Base-by-base conservation (phyloP, 345 rosid species). In the Mallotus nudiflorus region DNA sequence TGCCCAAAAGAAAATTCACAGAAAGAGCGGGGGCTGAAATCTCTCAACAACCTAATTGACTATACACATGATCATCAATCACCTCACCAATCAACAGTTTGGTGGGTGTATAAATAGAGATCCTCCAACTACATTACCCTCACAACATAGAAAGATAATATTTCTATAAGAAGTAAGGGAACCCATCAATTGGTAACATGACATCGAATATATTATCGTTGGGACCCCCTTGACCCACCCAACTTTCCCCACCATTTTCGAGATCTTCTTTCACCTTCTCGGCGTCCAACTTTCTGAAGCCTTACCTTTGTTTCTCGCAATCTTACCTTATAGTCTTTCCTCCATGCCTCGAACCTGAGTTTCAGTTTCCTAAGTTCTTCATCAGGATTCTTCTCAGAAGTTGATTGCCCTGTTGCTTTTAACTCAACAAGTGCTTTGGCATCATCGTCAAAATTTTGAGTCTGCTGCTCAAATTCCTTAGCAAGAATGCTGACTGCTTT, bases 221-320 rank as follows among this genome's bases (percentile, higher is more conserved):
- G 50, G 13, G 39, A 24, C 5, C 62, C 75, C 69, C 68, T 63
- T 24, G 72, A 25, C 62, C 88, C n/a, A n/a, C n/a, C 80, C 65
- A 83, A 54, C 83, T 82, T 87, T 13, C 82, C 96, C 98, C 97
- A 95, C 99, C 99, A 95, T 73, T 78, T 92, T 57, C 96, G 77
- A 49, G 89, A 87, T 68, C 77, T 66, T 80, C 77, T 89, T 4
- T 87, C 85, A 55, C 65, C 80, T 19, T 85, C 91, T 58, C 73
- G 33, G 64, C 67, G 73, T 40, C 88, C 82, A 44, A 67, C 82
- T 76, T 86, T 91, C 68, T 80, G 86, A 50, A 95, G 82, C 80
- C 89, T 86, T 73, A 73, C 80, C 73, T 86, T 95, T 7, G 89
- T 73, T 57, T 87, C 95, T 77, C 85, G 83, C 71, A 94, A 76